Base-by-base conservation (phyloP, 1,139 yeast genomes). In the Candida anutae region DNA sequence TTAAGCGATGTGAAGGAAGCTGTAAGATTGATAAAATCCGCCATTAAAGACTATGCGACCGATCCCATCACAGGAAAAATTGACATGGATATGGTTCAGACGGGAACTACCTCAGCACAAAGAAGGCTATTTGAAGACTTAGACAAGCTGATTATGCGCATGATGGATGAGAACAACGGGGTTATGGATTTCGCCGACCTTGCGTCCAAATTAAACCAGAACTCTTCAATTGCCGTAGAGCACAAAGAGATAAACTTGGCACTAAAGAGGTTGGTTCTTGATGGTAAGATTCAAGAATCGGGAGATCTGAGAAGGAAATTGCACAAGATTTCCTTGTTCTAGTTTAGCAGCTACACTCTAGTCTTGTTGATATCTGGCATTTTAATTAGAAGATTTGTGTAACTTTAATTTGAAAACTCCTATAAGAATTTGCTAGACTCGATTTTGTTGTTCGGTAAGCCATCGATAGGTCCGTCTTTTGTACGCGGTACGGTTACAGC, bases 1-100 rank as follows among this genome's bases (percentile, higher is more conserved):
- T 62, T 82, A 16, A 69, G 68, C 19, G 98, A 90, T 54, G 98
- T 90, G n/a, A 69, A 70, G 40, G 99, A 90, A 50, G 95, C 97
- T 1, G 96, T 88, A 3, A 71, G 98, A 39, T 66, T 90, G 40
- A 90, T 88, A 50, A 79, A 83, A 43, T 72, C 94, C 8, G 99
- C 99, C 14, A 84, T 90, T 40, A 90, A 90, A 55, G 97, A 90
- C 41, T 93, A 90, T 53, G 99, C 99, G 11, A 90, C 96, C 6
- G 99, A 90, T 58, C 98, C 97, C 18, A 67, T 81, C 23, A 88
- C 98, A 0, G 99, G 99, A 23, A 74, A 90, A 46, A 90, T 90
- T 42, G 98, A 93, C 51, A 87, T 90, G 96, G 96, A 87, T 53
- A 67, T 93, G 55, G 87, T 90, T 19, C 96, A 88, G 58, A 90